A percentile compares a stretch with the other conserved stretches of the same genome.
Conservation (phyloP, 108 stramenopile genomes). For the Cyclotella cryptica region DNA sequence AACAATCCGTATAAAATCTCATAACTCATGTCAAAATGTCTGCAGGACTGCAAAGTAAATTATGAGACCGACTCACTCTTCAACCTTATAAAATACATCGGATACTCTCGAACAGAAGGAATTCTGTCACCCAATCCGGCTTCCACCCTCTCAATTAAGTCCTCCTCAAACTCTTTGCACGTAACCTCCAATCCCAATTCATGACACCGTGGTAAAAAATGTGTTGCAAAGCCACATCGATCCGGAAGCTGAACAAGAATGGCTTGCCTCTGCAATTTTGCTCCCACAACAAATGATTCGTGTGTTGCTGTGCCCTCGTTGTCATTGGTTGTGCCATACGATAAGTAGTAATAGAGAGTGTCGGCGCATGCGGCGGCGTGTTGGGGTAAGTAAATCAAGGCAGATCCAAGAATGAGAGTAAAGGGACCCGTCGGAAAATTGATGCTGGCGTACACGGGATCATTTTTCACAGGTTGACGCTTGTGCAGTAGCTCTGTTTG, state of each 20-base stretch:
- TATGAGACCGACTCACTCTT: too few relatives aligned
- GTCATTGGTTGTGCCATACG: neutral
- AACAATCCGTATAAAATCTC: too few relatives aligned
- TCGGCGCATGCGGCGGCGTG: slow-evolving; percentile 46
- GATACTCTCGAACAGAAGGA: neutral
- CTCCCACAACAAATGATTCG: too few relatives aligned
- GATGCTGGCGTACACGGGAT: too few relatives aligned
- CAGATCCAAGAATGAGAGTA: slow-evolving; percentile 43
- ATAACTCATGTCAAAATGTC: too few relatives aligned
- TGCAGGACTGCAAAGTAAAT: too few relatives aligned
- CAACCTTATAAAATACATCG: too few relatives aligned
- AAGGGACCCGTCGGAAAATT: slow-evolving; percentile 31
- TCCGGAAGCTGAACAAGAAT: slow-evolving; percentile 41
- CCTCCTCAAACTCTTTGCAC: slow-evolving; percentile 12
- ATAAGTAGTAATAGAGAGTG: slow-evolving; percentile 32
- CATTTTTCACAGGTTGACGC: neutral
- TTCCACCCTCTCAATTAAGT: slow-evolving; percentile 17
- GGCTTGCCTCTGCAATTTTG: slow-evolving; percentile 17
- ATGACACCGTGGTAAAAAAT: slow-evolving; percentile 32
- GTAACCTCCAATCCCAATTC: slow-evolving; percentile 30
- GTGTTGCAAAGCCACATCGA: slow-evolving; percentile 28
- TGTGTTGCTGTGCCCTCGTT: neutral
- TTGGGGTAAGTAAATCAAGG: slow-evolving; percentile 31
- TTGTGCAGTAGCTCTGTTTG: neutral
- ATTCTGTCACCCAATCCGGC: slow-evolving; percentile 8